Conservation (phyloP, 140 eudicot genomes). For the Flaveria floridana region DNA sequence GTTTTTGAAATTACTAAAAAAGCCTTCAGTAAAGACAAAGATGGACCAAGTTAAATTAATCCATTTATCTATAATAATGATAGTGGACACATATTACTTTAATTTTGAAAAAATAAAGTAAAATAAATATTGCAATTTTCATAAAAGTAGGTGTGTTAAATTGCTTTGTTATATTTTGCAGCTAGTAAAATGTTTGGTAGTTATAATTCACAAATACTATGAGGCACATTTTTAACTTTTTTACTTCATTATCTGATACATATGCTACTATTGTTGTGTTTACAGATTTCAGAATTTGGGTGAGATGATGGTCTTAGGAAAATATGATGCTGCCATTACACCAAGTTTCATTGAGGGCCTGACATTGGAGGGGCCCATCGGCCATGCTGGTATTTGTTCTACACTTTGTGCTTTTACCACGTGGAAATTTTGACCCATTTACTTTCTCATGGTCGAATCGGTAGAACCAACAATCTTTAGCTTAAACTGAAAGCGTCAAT, state of each 20-base stretch:
- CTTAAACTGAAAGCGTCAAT: background rate
- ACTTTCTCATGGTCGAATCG: background rate
- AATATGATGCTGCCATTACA: slow-evolving; percentile 79
- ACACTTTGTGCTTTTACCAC: background rate
- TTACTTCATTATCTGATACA: background rate
- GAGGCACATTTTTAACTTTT: background rate
- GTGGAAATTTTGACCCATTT: slow-evolving; percentile 8
- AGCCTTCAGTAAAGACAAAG: background rate
- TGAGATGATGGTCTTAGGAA: slow-evolving; percentile 99
- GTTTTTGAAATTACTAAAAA: background rate
- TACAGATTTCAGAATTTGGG: slow-evolving; percentile 94
- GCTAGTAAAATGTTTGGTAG: no score
- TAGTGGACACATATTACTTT: background rate
- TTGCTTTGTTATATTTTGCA: no score
- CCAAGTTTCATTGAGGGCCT: slow-evolving; percentile 87
- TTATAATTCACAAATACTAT: background rate
- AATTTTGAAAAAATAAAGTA: background rate
- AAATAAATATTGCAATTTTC: background rate
- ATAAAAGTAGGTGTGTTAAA: background rate
- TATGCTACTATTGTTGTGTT: slow-evolving; percentile 16
- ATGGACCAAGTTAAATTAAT: background rate
- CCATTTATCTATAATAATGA: background rate
- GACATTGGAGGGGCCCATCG: slow-evolving; percentile 88
- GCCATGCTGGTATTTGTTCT: slow-evolving; percentile 65
- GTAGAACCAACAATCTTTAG: background rate